phyloP scores from a whole-genome alignment of 108 stramenopile genomes.

The Cafeteria roenbergensis region DNA sequence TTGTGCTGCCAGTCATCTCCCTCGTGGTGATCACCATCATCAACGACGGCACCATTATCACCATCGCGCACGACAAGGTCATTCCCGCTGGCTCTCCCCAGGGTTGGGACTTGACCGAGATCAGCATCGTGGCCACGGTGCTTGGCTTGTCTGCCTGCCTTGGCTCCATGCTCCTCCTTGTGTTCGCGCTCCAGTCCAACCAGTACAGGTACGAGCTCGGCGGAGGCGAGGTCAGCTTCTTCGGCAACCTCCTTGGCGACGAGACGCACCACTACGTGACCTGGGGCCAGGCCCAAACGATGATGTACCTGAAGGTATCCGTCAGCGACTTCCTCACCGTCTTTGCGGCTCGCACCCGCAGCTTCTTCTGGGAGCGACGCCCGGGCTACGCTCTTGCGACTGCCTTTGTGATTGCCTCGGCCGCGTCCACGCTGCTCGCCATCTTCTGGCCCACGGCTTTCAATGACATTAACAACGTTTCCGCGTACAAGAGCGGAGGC shows the following conservation, averaged over 20 bases:
- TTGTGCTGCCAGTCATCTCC: constrained; percentile 58
- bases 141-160: constrained; percentile 38
- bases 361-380: constrained; percentile 5
- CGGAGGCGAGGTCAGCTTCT: constrained; percentile 1
- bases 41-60: constrained; percentile 66
- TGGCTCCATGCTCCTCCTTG: constrained; percentile 43
- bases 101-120: constrained; percentile 31
- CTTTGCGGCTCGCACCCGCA: constrained; percentile 25
- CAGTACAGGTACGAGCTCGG: constrained; percentile 20
- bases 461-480: not conserved
- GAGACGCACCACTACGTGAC: constrained; percentile 8
- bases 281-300: constrained; percentile 7
- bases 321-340: constrained; percentile 26
- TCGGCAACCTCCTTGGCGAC: constrained; percentile 2
- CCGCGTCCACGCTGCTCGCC: constrained; percentile 10
- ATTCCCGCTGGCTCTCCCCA: constrained; percentile 47
- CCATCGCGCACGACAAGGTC: constrained; percentile 68
- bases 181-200: constrained; percentile 32
- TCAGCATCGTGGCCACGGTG: constrained; percentile 42
- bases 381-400: constrained; percentile 3
- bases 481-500: not conserved
- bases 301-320: constrained; percentile 27
- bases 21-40: constrained; percentile 62
- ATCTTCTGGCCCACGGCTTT: constrained; percentile 10
- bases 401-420: constrained; percentile 11